phyloP scores from a whole-genome alignment of 1,284 basidiomycete species.

The Microbotryomycetes sp. region DNA sequence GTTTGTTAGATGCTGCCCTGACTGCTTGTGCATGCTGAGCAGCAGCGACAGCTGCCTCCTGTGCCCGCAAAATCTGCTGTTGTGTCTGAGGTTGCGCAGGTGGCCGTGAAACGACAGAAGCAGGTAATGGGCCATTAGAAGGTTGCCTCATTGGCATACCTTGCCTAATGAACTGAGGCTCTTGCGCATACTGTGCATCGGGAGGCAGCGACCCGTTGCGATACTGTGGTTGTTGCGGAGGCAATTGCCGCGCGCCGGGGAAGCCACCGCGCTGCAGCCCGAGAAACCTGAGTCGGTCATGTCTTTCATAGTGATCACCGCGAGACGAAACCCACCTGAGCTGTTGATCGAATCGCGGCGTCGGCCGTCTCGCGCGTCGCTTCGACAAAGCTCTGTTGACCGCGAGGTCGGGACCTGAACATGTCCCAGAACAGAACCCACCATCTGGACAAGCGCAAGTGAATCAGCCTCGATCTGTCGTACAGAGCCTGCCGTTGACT shows the following conservation, averaged over 20 bases:
- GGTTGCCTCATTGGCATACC: not conserved
- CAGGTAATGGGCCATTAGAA: not conserved
- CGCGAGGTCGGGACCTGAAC: conserved; percentile 3
- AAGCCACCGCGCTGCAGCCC: too few species aligned
- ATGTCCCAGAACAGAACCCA: conserved; percentile 32
- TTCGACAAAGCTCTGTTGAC: conserved; percentile 1
- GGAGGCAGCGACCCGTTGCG: not conserved
- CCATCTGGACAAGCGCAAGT: too few species aligned
- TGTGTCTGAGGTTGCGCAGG: conserved; percentile 1
- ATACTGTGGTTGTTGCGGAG: not conserved
- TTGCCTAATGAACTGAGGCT: too few species aligned
- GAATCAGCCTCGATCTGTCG: not conserved
- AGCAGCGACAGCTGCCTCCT: not conserved
- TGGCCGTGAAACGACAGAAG: not conserved
- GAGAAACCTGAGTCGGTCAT: too few species aligned
- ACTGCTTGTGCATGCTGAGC: not conserved
- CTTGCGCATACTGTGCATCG: not conserved
- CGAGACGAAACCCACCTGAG: not conserved
- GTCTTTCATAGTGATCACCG: not conserved
- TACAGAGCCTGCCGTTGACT: not conserved
- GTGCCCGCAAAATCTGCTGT: not conserved
- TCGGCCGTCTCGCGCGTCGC: conserved; percentile 3
- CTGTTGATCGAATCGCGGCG: not conserved
- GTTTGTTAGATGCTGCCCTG: not conserved
- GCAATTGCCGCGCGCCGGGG: too few species aligned